Percentiles rank a stretch among this genome's conserved stretches.
phyloP scores from a whole-genome alignment of 176 grass and related monocot species.

The Alloteropsis semialata region DNA sequence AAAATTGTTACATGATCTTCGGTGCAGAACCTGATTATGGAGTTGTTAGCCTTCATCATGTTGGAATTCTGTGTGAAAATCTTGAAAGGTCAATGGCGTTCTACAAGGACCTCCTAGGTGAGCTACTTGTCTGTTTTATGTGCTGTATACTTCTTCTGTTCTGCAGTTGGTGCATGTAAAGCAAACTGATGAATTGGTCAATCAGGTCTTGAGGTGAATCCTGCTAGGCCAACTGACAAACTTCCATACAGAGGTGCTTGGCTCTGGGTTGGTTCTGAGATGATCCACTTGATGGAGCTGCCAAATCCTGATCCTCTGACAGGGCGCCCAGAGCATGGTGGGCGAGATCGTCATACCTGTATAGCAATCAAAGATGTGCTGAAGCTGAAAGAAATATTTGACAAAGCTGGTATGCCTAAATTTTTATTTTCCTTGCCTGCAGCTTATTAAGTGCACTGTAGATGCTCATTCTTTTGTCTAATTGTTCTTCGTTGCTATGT shows the following conservation, averaged over 20 bases:
- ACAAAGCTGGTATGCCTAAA: conserved; percentile 63
- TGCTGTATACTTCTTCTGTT: not conserved
- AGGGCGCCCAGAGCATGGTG: conserved; percentile 91
- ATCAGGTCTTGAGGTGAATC: conserved; percentile 90
- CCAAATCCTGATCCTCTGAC: conserved; percentile 88
- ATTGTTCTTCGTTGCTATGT: not conserved
- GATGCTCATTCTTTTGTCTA: not conserved
- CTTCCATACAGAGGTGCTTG: conserved; percentile 95
- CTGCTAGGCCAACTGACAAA: conserved; percentile 77
- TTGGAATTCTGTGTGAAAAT: conserved; percentile 89
- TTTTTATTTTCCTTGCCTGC: not conserved
- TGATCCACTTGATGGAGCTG: conserved; percentile 83
- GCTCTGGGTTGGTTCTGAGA: conserved; percentile 82
- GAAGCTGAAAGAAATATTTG: conserved; percentile 89
- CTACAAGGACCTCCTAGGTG: conserved; percentile 89
- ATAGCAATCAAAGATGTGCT: conserved; percentile 82
- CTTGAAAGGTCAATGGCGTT: conserved; percentile 88
- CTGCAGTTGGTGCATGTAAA: conserved; percentile 9
- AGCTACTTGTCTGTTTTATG: conserved; percentile 17
- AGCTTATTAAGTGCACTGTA: not conserved
- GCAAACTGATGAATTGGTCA: conserved; percentile 21
- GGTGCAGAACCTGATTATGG: conserved; percentile 71
- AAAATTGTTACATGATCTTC: not conserved
- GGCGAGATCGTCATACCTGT: conserved; percentile 89
- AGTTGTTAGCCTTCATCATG: conserved; percentile 93